Percentiles rank a stretch among this genome's conserved stretches.
phyloP scores from a whole-genome alignment of 2,329 filamentous ascomycete species.

The Podosphaera xanthii region DNA sequence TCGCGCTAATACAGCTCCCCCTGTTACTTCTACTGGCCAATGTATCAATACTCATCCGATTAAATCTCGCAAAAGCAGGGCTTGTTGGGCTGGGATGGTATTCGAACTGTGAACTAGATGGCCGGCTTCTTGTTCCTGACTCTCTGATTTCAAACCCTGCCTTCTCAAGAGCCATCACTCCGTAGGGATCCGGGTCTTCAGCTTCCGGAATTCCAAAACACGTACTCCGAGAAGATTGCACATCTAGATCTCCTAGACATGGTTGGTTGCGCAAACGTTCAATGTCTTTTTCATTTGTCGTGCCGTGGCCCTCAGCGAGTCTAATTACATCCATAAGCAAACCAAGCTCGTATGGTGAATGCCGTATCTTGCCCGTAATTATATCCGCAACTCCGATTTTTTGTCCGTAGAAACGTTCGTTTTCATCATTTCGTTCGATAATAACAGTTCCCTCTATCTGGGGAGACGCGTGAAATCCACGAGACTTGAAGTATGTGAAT shows the following conservation, averaged over 20 bases:
- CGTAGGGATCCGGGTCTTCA: conserved; percentile 79
- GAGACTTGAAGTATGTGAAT: conserved; percentile 73
- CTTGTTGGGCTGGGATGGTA: conserved; percentile 57
- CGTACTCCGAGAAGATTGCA: conserved; percentile 21
- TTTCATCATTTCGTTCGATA: conserved; percentile 70
- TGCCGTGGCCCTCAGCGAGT: conserved; percentile 60
- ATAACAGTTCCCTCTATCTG: conserved; percentile 74
- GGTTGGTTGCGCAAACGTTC: conserved; percentile 39
- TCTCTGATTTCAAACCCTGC: conserved; percentile 77
- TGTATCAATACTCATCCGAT: conserved; percentile 46
- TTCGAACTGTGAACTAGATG: conserved; percentile 60
- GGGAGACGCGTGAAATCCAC: conserved; percentile 70
- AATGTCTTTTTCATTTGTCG: conserved; percentile 47
- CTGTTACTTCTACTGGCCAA: conserved; percentile 36
- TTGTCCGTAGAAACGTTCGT: conserved; percentile 63
- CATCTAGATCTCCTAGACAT: conserved; percentile 52
- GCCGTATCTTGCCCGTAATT: conserved; percentile 18
- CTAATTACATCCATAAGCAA: conserved; percentile 49
- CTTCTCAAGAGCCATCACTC: conserved; percentile 73
- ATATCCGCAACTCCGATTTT: conserved; percentile 38
- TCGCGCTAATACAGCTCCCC: conserved; percentile 53
- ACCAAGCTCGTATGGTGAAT: conserved; percentile 19
- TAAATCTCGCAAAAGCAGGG: conserved; percentile 35
- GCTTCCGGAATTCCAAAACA: conserved; percentile 57
- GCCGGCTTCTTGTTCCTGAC: conserved; percentile 55